Evolutionary conservation across 768 basidiomycete genomes (phyloP).

Genomic region (Rhodotorula toruloides): DNA sequence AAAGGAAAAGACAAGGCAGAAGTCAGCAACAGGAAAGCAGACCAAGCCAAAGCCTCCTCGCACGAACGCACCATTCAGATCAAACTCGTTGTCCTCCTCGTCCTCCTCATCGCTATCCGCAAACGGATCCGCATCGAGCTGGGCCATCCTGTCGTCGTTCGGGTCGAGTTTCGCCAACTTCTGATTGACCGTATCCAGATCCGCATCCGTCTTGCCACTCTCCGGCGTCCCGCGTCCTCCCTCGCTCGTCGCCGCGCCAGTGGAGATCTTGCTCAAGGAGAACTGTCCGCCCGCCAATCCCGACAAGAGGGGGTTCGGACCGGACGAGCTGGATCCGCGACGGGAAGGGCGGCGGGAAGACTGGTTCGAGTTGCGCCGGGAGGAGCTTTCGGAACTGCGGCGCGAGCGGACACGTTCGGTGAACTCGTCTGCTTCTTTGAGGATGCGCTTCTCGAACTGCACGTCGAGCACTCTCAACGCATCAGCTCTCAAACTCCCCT

Average conservation of each 20-base stretch:
- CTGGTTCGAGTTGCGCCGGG: slow-evolving; percentile 29
- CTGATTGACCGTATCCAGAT: slow-evolving; percentile 23
- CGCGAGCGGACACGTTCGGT: slow-evolving; percentile 53
- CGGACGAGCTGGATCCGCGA: slow-evolving; percentile 16
- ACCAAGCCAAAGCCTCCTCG: too few relatives aligned
- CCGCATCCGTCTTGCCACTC: slow-evolving; percentile 27
- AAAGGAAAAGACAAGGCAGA: too few relatives aligned
- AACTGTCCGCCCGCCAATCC: slow-evolving; percentile 37
- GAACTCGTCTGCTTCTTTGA: slow-evolving; percentile 63
- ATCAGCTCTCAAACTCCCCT: background rate
- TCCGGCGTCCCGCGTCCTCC: background rate
- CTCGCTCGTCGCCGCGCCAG: slow-evolving; percentile 1
- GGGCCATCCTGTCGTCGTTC: slow-evolving; percentile 15
- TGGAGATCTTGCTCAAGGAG: slow-evolving; percentile 34
- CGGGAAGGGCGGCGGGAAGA: slow-evolving; percentile 32
- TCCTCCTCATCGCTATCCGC: slow-evolving; percentile 46
- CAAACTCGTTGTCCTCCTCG: slow-evolving; percentile 59
- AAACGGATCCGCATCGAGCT: slow-evolving; percentile 41
- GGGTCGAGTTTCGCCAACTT: slow-evolving; percentile 27
- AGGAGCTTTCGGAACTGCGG: slow-evolving; percentile 42
- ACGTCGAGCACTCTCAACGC: background rate
- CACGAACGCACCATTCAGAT: too few relatives aligned
- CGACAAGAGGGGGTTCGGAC: slow-evolving; percentile 29
- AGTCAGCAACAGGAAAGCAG: too few relatives aligned
- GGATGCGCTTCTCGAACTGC: slow-evolving; percentile 60